Evolutionary conservation across 1,284 basidiomycete genomes (phyloP).

Genomic region (Schizophyllum amplum): DNA sequence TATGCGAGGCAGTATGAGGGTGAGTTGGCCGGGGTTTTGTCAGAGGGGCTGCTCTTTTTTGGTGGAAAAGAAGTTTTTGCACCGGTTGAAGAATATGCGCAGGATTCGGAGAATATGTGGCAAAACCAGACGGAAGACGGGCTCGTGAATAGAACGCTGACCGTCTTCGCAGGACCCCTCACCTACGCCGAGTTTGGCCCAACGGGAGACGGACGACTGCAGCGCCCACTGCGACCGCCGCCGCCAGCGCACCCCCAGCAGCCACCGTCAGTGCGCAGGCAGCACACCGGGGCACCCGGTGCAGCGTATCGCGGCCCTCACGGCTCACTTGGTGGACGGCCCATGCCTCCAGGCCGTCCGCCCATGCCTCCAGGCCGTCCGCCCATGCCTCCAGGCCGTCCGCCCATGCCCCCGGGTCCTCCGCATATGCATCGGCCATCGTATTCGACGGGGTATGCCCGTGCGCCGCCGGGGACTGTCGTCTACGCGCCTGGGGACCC

Average conservation of each 20-base stretch:
- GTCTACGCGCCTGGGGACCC: slow-evolving; percentile 59
- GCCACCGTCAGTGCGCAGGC: slow-evolving; percentile 18
- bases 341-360: too few relatives aligned
- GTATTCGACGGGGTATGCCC: slow-evolving; percentile 5
- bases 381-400: background rate
- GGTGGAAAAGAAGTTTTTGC: too few relatives aligned
- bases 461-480: slow-evolving; percentile 31
- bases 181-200: slow-evolving; percentile 34
- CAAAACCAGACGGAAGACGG: too few relatives aligned
- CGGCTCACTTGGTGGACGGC: background rate
- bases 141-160: too few relatives aligned
- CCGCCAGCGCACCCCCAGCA: slow-evolving; percentile 7
- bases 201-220: slow-evolving; percentile 6
- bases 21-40: too few relatives aligned
- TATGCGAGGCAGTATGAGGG: slow-evolving; percentile 52
- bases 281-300: slow-evolving; percentile 28
- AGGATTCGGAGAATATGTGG: too few relatives aligned
- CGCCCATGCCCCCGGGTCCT: slow-evolving; percentile 10
- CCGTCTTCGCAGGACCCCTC: too few relatives aligned
- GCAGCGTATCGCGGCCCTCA: slow-evolving; percentile 21
- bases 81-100: too few relatives aligned
- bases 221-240: slow-evolving; percentile 8
- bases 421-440: slow-evolving; percentile 6
- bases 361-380: background rate
- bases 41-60: too few relatives aligned